A percentile compares a stretch with the other conserved stretches of the same genome.
Conservation (phyloP, 495 filamentous ascomycete genomes). For the Lophiotrema nucula region DNA sequence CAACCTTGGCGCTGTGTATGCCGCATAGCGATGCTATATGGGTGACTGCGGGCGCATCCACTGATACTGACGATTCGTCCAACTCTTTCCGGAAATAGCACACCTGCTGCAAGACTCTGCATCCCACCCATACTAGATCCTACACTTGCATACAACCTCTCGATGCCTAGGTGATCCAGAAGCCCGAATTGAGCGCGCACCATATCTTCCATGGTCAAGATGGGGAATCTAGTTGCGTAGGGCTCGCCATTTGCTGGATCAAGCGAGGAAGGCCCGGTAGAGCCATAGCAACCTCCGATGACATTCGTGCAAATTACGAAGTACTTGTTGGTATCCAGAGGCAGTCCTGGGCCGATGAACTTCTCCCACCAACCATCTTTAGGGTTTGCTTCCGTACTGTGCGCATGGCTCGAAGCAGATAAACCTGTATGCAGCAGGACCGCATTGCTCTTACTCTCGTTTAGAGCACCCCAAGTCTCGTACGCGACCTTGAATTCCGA, state of each 20-base stretch:
- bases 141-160: conserved; percentile 85
- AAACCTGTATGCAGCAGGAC: conserved; percentile 93
- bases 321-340: conserved; percentile 88
- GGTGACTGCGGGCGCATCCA: conserved; percentile 92
- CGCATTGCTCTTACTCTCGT: conserved; percentile 78
- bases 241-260: conserved; percentile 84
- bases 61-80: conserved; percentile 83
- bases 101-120: conserved; percentile 91
- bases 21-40: conserved; percentile 98
- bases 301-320: conserved; percentile 96
- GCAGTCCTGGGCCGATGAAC: conserved; percentile 87
- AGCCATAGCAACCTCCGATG: conserved; percentile 93
- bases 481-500: conserved; percentile 86
- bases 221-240: conserved; percentile 95
- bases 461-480: conserved; percentile 88
- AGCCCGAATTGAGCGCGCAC: conserved; percentile 91
- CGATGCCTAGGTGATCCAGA: conserved; percentile 74
- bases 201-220: conserved; percentile 97
- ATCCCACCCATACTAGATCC: conserved; percentile 98
- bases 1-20: conserved; percentile 84
- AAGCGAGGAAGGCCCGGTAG: conserved; percentile 82
- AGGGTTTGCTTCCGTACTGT: conserved; percentile 78
- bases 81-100: conserved; percentile 78
- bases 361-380: conserved; percentile 99
- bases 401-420: conserved; percentile 92